Percentiles rank a stretch among this genome's conserved stretches.
These are phyloP conservation scores for Fusarium anguioides DNA, from an alignment of 2,329 filamentous ascomycete genomes.

Conservation along the genomic window DNA sequence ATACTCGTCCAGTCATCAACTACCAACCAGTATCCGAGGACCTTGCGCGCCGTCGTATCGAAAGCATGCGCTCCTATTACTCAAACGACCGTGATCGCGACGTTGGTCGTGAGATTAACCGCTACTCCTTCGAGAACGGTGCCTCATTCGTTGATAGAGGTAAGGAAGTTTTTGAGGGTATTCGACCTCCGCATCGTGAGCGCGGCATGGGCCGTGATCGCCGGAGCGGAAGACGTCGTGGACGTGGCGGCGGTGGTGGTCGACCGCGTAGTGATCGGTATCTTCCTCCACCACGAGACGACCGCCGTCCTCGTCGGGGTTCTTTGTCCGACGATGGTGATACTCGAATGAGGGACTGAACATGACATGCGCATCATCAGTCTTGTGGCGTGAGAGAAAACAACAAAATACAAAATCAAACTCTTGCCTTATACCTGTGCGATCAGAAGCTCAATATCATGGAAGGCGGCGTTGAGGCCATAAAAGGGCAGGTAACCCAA, in stretches of 20 bases:
- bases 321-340: constrained; percentile 24
- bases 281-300: constrained; percentile 41
- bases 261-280: constrained; percentile 51
- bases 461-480: constrained; percentile 3
- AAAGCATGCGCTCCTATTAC: constrained; percentile 63
- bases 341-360: constrained; percentile 22
- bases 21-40: constrained; percentile 71
- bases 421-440: not conserved
- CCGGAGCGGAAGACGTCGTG: constrained; percentile 50
- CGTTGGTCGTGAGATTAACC: constrained; percentile 65
- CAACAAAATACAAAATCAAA: not conserved
- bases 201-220: constrained; percentile 50
- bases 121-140: constrained; percentile 78
- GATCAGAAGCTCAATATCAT: not conserved
- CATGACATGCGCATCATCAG: not conserved
- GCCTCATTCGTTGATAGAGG: constrained; percentile 77
- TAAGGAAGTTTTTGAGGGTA: constrained; percentile 74
- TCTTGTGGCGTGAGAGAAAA: not conserved
- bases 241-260: constrained; percentile 45
- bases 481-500: not conserved
- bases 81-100: constrained; percentile 55
- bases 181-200: constrained; percentile 68
- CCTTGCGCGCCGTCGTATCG: constrained; percentile 72
- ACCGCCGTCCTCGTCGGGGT: constrained; percentile 21
- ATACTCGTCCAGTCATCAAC: constrained; percentile 54